These are phyloP conservation scores for Exophiala spinifera DNA, from an alignment of 2,329 filamentous ascomycete genomes.

Conservation along the genomic window DNA sequence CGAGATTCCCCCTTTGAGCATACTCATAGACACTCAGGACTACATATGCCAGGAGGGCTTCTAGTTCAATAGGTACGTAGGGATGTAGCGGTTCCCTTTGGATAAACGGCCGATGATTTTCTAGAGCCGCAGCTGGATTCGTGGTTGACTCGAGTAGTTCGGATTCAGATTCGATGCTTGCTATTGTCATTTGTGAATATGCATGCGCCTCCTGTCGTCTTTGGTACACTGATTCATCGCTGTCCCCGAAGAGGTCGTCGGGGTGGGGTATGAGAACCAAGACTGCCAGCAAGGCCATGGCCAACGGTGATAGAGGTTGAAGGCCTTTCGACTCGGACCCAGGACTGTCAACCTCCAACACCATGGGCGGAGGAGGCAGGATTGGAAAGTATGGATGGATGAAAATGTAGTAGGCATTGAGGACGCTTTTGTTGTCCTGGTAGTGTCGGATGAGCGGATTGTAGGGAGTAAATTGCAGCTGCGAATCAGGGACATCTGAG, in stretches of 20 bases:
- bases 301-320: slow-evolving; percentile 8
- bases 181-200: slow-evolving; percentile 10
- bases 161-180: slow-evolving; percentile 7
- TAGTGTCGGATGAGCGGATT: slow-evolving; percentile 4
- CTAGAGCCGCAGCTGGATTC: slow-evolving; percentile 5
- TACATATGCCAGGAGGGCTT: slow-evolving; percentile 5
- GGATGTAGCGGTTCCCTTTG: slow-evolving; percentile 7
- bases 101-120: neutral
- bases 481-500: neutral
- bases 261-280: slow-evolving; percentile 12
- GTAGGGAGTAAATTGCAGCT: neutral
- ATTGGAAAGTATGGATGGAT: slow-evolving; percentile 16
- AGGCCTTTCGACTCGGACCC: slow-evolving; percentile 6
- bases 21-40: slow-evolving; percentile 13
- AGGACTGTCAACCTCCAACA: slow-evolving; percentile 2
- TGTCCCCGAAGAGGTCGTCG: slow-evolving; percentile 1
- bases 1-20: slow-evolving; percentile 11
- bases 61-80: slow-evolving; percentile 3
- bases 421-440: slow-evolving; percentile 1
- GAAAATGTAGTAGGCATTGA: slow-evolving; percentile 17
- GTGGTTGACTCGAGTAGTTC: slow-evolving; percentile 10
- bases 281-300: slow-evolving; percentile 11
- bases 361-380: slow-evolving; percentile 6
- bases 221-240: slow-evolving; percentile 2
- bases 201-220: slow-evolving; percentile 6